A percentile compares a stretch with the other conserved stretches of the same genome.
These are phyloP conservation scores for Parathielavia appendiculata DNA, from an alignment of 495 filamentous ascomycete genomes.

Conservation along the genomic window DNA sequence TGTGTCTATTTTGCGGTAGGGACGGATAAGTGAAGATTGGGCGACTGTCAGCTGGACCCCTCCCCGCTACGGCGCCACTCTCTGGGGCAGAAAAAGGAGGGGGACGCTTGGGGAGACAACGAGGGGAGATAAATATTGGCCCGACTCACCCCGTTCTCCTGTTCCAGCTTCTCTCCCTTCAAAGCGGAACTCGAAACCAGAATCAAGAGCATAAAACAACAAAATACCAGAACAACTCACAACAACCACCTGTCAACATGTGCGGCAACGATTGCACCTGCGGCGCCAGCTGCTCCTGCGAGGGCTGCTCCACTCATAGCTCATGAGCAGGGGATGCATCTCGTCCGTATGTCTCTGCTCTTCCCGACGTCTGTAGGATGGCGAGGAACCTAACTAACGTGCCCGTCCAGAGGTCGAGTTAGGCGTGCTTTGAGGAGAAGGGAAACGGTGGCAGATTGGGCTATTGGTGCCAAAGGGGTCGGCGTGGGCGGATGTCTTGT, in stretches of 20 bases:
- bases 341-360: neutral
- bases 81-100: neutral
- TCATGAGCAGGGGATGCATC: conserved; percentile 11
- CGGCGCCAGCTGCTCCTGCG: conserved; percentile 23
- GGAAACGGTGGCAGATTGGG: neutral
- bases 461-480: neutral
- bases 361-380: neutral
- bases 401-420: no score
- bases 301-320: conserved; percentile 23
- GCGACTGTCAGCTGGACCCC: conserved; percentile 6
- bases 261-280: conserved; percentile 26
- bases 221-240: neutral
- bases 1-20: neutral
- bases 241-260: conserved; percentile 20
- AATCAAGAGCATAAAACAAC: neutral
- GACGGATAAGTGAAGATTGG: neutral
- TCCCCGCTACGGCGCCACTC: neutral
- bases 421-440: neutral
- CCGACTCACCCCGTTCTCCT: neutral
- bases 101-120: neutral
- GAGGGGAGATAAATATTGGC: conserved; percentile 2
- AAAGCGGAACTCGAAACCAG: neutral
- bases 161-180: neutral
- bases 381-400: neutral
- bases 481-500: neutral